Base-by-base conservation (phyloP, 768 basidiomycete species). In the Suillus clintonianus region DNA sequence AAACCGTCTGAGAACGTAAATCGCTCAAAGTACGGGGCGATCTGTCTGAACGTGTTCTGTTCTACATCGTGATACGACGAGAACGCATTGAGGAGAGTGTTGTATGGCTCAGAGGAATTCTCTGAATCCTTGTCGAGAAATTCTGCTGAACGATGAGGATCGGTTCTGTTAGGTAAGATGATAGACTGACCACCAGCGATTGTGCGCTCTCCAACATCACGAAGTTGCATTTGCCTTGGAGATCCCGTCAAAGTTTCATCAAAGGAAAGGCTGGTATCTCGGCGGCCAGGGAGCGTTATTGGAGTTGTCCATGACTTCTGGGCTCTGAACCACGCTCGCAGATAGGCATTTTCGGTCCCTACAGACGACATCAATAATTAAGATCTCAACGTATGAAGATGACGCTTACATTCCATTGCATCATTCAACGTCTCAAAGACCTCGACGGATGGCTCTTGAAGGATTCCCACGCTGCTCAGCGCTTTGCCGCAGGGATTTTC, bases 261-360 rank as follows among this genome's bases (percentile, higher is more conserved):
- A 27, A 71, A 83, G 60, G 77, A 81, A 53, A 85, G 81, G 68
- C 79, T 83, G 51, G 75, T 79, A 60, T 82, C 81, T 65, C 82
- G 84, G 36, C 88, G 83, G 24, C 85, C 83, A n/a, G 88, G 87
- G 27, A 90, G 77, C 15, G 82, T 85, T 87, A 65, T 48, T 41
- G 79, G 62, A 61, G 70, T 34, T 2, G 75, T 78, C 70, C 91
- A 87, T 24, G 82, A 73, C 69, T 89, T 89, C 70, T 86, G 86
- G 0, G 86, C 84, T 64, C 81, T 79, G 67, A 91, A 90, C 91
- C 90, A 92, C 9, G 91, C 89, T 60, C 85, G 85, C 65, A 98
- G 72, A 77, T 97, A 97, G 0, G 87, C 91, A 76, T 98, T 98
- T 78, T 98, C 95, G 0, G 94, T 96, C 95, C 95, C 92, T 84